A percentile compares a stretch with the other conserved stretches of the same genome.
phyloP scores from a whole-genome alignment of 78 protist species.

The Dictyostelium intermedium region DNA sequence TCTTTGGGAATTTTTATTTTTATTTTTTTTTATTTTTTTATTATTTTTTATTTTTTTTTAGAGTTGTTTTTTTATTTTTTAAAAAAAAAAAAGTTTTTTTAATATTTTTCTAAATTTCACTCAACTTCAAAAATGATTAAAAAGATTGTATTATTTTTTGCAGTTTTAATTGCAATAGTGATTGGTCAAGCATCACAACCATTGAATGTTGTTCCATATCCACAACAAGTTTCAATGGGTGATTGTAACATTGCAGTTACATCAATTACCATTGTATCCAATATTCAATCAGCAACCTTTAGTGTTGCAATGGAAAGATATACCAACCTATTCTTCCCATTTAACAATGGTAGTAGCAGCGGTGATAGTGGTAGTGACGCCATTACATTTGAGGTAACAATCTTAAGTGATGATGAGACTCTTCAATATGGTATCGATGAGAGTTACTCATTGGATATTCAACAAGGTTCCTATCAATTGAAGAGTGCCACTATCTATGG shows the following conservation, averaged over 20 bases:
- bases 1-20: neutral
- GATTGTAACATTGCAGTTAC: neutral
- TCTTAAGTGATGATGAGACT: conserved; percentile 6
- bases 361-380: neutral
- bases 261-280: neutral
- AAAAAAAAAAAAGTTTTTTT: no score
- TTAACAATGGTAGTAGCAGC: neutral
- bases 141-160: neutral
- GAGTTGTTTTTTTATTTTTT: neutral
- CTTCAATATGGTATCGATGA: conserved; percentile 41
- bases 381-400: neutral
- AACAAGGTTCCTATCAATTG: neutral
- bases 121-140: neutral
- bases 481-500: conserved; percentile 86
- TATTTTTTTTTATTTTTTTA: neutral
- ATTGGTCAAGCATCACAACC: neutral
- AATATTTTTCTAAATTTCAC: neutral
- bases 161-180: neutral
- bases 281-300: neutral
- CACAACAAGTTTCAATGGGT: neutral
- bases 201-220: conserved; percentile 40
- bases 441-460: neutral
- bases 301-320: conserved; percentile 36
- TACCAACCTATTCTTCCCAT: conserved; percentile 15
- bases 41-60: neutral